Conservation (phyloP, 169 alveolate species). For the Cardiosporidium cionae region DNA sequence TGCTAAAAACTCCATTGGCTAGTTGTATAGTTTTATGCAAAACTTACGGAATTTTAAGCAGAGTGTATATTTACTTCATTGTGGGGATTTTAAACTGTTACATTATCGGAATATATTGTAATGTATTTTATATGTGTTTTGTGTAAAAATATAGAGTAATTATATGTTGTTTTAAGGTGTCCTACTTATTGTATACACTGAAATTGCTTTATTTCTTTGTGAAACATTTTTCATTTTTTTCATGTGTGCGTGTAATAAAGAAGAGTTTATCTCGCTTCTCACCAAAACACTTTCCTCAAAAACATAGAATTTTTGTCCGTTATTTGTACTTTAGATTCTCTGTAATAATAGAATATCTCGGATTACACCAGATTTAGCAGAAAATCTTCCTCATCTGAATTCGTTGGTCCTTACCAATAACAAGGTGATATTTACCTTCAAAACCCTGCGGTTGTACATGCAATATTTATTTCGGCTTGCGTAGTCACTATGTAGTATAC, state of each 20-base stretch:
- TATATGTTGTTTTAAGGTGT: neutral
- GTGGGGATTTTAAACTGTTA: too few relatives aligned
- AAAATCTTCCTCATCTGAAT: constrained; percentile 60
- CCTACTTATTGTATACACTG: neutral
- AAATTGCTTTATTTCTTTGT: neutral
- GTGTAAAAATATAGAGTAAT: neutral
- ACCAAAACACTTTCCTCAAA: too few relatives aligned
- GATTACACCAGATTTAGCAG: constrained; percentile 48
- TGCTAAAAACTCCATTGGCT: neutral
- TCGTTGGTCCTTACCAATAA: constrained; percentile 77
- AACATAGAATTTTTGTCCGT: neutral
- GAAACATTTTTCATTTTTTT: neutral
- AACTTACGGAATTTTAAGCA: neutral
- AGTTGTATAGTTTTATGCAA: neutral
- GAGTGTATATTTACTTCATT: neutral
- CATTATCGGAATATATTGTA: too few relatives aligned
- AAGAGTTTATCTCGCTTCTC: neutral
- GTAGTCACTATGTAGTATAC: too few relatives aligned
- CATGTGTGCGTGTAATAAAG: neutral
- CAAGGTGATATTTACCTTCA: constrained; percentile 34
- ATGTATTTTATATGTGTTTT: too few relatives aligned
- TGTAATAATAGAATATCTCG: constrained; percentile 64
- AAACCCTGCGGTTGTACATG: neutral
- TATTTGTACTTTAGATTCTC: constrained; percentile 32
- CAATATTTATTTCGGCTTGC: too few relatives aligned